Evolutionary conservation across 139 green algal species (phyloP).

Genomic region (Chloropicon primus): DNA sequence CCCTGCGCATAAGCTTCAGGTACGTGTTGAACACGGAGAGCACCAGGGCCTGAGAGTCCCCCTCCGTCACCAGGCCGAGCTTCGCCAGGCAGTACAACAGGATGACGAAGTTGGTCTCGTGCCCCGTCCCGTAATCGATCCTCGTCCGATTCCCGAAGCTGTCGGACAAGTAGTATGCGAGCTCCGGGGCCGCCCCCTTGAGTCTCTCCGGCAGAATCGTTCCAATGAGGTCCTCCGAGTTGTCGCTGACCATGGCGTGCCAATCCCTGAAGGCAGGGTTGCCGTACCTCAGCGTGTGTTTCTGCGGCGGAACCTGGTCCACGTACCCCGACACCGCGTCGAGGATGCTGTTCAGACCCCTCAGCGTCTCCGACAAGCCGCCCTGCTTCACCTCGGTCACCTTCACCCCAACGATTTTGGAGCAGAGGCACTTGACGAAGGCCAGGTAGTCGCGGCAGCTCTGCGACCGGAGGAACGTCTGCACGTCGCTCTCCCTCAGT

Average conservation of each 20-base stretch:
- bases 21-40: slow-evolving; percentile 52
- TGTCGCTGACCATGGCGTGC: slow-evolving; percentile 36
- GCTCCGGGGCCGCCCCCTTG: slow-evolving; percentile 35
- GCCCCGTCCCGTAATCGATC: slow-evolving; percentile 93
- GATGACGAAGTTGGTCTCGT: slow-evolving; percentile 79
- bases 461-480: slow-evolving; percentile 38
- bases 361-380: slow-evolving; percentile 24
- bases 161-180: slow-evolving; percentile 71
- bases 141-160: slow-evolving; percentile 81
- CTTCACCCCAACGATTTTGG: slow-evolving; percentile 40
- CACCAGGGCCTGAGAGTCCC: slow-evolving; percentile 31
- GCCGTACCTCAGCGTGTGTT: slow-evolving; percentile 73
- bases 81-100: slow-evolving; percentile 80
- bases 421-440: slow-evolving; percentile 70
- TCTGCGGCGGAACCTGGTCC: slow-evolving; percentile 59
- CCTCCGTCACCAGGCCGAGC: slow-evolving; percentile 49
- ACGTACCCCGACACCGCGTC: slow-evolving; percentile 47
- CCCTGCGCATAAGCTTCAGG: slow-evolving; percentile 72
- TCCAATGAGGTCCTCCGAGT: slow-evolving; percentile 5
- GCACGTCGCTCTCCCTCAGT: slow-evolving; percentile 19
- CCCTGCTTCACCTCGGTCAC: slow-evolving; percentile 26
- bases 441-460: slow-evolving; percentile 45
- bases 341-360: slow-evolving; percentile 35
- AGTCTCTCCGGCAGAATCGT: slow-evolving; percentile 17
- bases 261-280: slow-evolving; percentile 83